Evolutionary conservation across 371 early-diverging fungal species (phyloP).

Genomic region (Rhizopus sp.): DNA sequence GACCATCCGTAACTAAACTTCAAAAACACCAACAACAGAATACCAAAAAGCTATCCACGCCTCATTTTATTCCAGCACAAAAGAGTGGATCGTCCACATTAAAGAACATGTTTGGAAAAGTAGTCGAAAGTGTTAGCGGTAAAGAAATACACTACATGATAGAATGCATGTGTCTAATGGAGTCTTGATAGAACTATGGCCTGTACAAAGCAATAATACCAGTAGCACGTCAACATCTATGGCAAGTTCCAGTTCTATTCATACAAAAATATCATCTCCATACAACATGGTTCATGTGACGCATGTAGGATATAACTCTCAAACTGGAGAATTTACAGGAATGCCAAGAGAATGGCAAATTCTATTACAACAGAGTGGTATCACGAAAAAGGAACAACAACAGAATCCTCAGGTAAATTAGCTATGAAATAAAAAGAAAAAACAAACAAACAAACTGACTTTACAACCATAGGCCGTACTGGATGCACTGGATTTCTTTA

Average conservation of each 20-base stretch:
- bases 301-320: slow-evolving; percentile 89
- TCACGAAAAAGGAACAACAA: slow-evolving; percentile 92
- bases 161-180: slow-evolving; percentile 1
- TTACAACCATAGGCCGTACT: slow-evolving; percentile 66
- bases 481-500: slow-evolving; percentile 91
- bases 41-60: background rate
- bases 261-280: slow-evolving; percentile 78
- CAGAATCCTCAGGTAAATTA: slow-evolving; percentile 83
- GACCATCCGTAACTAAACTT: slow-evolving; percentile 20
- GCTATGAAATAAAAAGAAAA: background rate
- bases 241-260: slow-evolving; percentile 5
- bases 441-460: background rate
- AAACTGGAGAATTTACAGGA: slow-evolving; percentile 92
- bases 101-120: slow-evolving; percentile 64
- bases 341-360: slow-evolving; percentile 93
- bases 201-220: slow-evolving; percentile 12
- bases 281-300: slow-evolving; percentile 96
- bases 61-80: slow-evolving; percentile 16
- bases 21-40: slow-evolving; percentile 3
- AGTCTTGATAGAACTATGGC: slow-evolving; percentile 22
- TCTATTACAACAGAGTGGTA: slow-evolving; percentile 88
- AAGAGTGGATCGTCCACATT: slow-evolving; percentile 43
- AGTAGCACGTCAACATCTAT: slow-evolving; percentile 8
- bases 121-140: slow-evolving; percentile 59
- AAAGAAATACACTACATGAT: slow-evolving; percentile 18